Conservation (phyloP, 2,329 filamentous ascomycete genomes). For the Colletotrichum tamarilloi region DNA sequence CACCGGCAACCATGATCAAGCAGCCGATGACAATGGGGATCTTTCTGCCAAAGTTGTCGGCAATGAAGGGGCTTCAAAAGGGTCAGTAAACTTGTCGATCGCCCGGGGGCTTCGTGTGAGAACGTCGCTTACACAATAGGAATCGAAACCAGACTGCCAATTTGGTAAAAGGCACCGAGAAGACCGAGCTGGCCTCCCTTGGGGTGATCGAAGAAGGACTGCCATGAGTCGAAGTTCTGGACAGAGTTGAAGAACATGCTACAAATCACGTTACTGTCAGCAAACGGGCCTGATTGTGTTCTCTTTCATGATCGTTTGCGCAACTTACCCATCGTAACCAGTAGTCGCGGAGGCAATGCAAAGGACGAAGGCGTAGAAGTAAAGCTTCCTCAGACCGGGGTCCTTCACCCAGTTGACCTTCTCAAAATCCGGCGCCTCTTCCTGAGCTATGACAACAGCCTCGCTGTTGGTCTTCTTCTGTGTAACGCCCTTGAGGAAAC, state of each 20-base stretch:
- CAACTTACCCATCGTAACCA: conserved; percentile 63
- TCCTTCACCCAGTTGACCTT: conserved; percentile 64
- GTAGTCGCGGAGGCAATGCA: conserved; percentile 67
- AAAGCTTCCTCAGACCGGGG: conserved; percentile 66
- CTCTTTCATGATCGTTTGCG: background rate
- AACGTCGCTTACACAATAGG: conserved; percentile 60
- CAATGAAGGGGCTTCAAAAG: conserved; percentile 56
- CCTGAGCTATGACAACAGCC: conserved; percentile 45
- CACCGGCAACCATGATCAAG: conserved; percentile 65
- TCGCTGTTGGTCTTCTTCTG: conserved; percentile 33
- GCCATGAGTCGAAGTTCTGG: conserved; percentile 57
- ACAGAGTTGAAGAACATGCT: conserved; percentile 59
- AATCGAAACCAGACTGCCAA: conserved; percentile 67
- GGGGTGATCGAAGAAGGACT: conserved; percentile 59
- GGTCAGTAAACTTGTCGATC: background rate
- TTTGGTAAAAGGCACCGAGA: conserved; percentile 68
- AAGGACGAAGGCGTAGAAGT: conserved; percentile 62
- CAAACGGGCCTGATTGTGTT: background rate
- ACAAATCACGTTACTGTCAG: conserved; percentile 16
- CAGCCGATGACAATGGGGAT: conserved; percentile 65
- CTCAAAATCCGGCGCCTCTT: conserved; percentile 62
- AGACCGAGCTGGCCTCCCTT: conserved; percentile 59
- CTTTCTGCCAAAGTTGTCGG: conserved; percentile 65
- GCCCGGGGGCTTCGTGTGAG: background rate
- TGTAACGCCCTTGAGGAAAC: conserved; percentile 25